Base-by-base conservation (phyloP, 805 yeast species). In the Candida patagonica region DNA sequence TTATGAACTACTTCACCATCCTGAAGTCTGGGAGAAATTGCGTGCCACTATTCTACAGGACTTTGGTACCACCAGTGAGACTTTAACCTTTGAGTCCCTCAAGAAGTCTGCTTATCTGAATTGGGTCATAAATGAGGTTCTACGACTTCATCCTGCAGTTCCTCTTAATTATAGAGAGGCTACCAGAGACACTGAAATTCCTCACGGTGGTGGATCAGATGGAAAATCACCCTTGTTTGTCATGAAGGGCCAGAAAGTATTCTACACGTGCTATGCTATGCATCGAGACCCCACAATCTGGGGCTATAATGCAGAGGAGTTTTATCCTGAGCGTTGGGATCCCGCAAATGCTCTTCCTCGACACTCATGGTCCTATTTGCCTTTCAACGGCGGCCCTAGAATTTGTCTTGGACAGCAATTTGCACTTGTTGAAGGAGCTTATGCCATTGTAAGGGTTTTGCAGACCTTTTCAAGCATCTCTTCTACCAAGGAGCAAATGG, bases 381-480 rank as follows among this genome's bases (percentile, higher is more conserved):
- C 76, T 20, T 71, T 71, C 57, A 70, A 70, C 48, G 77, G 76
- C 33, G 77, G 77, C 5, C 76, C 76, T 17, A 56, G 77, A 44
- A 70, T 71, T 42, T 71, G 76, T 51, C 57, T 71, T 40, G 77
- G 76, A 30, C 76, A 71, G 58, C 76, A 71, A 54, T 70, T 70
- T 54, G 77, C 76, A 5, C 63, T 71, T 16, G 70, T 74, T 16
- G 76, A 71, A 55, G 70, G 73, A 9, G 60, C 69, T 16, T 71
- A 68, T 52, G 58, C 64, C 15, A 48, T 67, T 30, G 63, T 59
- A 13, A 59, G 73, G 45, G 50, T 69, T 35, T 43, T 54, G 26
- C 67, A 63, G 26, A 40, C 40, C n/a, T 48, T 46, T 31, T 26
- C 38, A 7, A 37, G 32, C 9, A 27, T 46, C 23, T n/a, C 16